Evolutionary conservation across 495 filamentous ascomycete genomes (phyloP), one percentile per base, ranked within the genome.

Genomic region (Neurospora terricola): DNA sequence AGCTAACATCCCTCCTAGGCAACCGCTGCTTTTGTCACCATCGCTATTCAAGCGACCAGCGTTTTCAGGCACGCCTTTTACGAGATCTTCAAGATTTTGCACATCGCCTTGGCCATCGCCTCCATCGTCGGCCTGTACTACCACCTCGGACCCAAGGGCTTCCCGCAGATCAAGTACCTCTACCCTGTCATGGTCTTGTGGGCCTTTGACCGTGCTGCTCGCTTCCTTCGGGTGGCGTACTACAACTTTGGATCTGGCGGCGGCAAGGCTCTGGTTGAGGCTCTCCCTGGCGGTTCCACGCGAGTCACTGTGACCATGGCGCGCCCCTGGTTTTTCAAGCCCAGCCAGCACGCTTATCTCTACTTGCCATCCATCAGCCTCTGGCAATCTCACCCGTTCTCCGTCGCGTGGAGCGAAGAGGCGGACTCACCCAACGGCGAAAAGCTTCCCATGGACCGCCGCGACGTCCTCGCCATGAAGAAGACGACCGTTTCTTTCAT

Each of bases 1-100:
- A 75, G 83, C 77, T 43, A 1, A 48, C 2, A 6, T 9, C 8
- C 39, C 42, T 21, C 69, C 37, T 75, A 90, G 88, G 82, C 82
- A 37, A 89, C 88, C 0, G 80, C 85, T 62, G 85, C 90, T 0
- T 88, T 95, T 80, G 78, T 90, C 38, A 84, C 86, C 66, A 89
- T 97, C 39, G 73, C 83, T 18, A 80, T 93, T 45, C 93, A 96
- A 78, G 91, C 94, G 3, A 86, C 88, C 12, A 94, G 93, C 14
- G 86, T 90, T 23, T 83, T 96, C 70, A 88, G 94, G 42, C 94
- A 97, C 81, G 92, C 93, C n/a, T 95, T 91, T 78, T 97, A 97
- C 80, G 94, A 97, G 80, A 90, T 87, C 0, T 97, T 97, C 84
- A 88, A 96, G 73, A 82, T 92, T 71, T 75, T 93, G 27, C 94